Evolutionary conservation across 1,139 yeast genomes (phyloP).

Genomic region (Saccharomycopsis hybrid): DNA sequence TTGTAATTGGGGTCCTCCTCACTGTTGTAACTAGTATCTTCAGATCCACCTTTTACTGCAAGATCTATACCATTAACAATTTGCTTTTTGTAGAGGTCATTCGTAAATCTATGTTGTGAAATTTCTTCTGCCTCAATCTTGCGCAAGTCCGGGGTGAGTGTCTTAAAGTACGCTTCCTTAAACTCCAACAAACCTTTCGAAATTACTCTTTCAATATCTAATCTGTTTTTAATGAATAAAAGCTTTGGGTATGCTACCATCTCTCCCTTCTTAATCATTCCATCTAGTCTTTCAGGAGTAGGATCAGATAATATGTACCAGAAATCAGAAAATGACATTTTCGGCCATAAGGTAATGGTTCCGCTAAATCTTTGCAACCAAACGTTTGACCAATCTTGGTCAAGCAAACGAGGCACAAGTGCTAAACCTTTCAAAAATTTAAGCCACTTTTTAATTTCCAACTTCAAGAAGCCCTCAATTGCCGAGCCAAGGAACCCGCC

Average conservation of each 20-base stretch:
- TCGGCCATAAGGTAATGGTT: slow-evolving; percentile 71
- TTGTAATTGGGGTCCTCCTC: slow-evolving; percentile 3
- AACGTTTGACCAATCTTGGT: slow-evolving; percentile 76
- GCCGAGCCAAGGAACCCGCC: slow-evolving; percentile 79
- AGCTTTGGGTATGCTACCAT: slow-evolving; percentile 61
- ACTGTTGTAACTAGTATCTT: neutral
- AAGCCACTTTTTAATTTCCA: slow-evolving; percentile 72
- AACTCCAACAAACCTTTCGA: slow-evolving; percentile 37
- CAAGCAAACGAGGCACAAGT: slow-evolving; percentile 59
- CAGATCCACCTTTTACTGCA: neutral
- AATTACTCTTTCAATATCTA: slow-evolving; percentile 58
- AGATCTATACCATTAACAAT: neutral
- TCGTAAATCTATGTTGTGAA: neutral
- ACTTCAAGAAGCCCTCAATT: slow-evolving; percentile 58
- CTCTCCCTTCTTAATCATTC: slow-evolving; percentile 59
- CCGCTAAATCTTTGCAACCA: slow-evolving; percentile 75
- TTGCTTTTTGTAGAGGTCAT: neutral
- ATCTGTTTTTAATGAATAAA: slow-evolving; percentile 55
- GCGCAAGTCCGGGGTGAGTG: neutral
- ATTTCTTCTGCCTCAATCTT: neutral
- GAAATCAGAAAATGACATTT: slow-evolving; percentile 52
- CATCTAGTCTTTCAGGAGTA: slow-evolving; percentile 45
- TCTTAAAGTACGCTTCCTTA: slow-evolving; percentile 17
- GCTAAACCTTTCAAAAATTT: slow-evolving; percentile 61
- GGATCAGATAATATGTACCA: slow-evolving; percentile 67